Evolutionary conservation across 768 basidiomycete genomes (phyloP).

Genomic region (Pisolithus sp.): DNA sequence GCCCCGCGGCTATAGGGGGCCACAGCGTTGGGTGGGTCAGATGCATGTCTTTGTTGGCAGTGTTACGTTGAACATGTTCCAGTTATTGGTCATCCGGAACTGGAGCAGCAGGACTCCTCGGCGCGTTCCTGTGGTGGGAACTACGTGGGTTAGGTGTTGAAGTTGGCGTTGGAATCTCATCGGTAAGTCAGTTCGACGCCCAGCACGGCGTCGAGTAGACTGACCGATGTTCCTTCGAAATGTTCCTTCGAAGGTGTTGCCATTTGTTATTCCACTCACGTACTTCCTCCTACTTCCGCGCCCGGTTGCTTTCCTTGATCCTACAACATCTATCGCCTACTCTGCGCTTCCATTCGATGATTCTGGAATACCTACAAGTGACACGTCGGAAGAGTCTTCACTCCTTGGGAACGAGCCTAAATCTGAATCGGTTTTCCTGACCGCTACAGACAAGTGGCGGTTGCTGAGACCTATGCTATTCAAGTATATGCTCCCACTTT

Average conservation of each 20-base stretch:
- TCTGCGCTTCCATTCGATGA: slow-evolving; percentile 32
- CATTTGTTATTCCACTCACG: slow-evolving; percentile 69
- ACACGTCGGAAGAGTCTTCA: slow-evolving; percentile 25
- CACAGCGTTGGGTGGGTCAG: slow-evolving; percentile 69
- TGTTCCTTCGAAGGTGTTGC: slow-evolving; percentile 54
- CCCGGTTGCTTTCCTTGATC: slow-evolving; percentile 42
- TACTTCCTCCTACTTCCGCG: slow-evolving; percentile 76
- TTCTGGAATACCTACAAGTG: slow-evolving; percentile 11
- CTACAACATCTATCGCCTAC: slow-evolving; percentile 32
- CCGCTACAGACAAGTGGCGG: slow-evolving; percentile 68
- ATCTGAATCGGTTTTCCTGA: slow-evolving; percentile 43
- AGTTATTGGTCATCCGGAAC: slow-evolving; percentile 94
- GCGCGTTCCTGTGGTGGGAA: slow-evolving; percentile 94
- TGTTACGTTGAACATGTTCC: background rate
- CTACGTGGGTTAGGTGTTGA: slow-evolving; percentile 80
- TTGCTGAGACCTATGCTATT: slow-evolving; percentile 73
- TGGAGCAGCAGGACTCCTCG: slow-evolving; percentile 88
- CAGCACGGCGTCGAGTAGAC: background rate
- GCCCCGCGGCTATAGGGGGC: slow-evolving; percentile 61
- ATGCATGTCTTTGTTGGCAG: background rate
- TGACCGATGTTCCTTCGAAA: slow-evolving; percentile 23
- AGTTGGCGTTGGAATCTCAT: slow-evolving; percentile 74
- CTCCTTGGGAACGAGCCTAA: slow-evolving; percentile 30
- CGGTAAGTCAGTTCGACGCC: slow-evolving; percentile 41
- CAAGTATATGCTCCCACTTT: slow-evolving; percentile 90